Base-by-base conservation (phyloP, 2,329 filamentous ascomycete genomes). In the Parascedosporium putredinis region DNA sequence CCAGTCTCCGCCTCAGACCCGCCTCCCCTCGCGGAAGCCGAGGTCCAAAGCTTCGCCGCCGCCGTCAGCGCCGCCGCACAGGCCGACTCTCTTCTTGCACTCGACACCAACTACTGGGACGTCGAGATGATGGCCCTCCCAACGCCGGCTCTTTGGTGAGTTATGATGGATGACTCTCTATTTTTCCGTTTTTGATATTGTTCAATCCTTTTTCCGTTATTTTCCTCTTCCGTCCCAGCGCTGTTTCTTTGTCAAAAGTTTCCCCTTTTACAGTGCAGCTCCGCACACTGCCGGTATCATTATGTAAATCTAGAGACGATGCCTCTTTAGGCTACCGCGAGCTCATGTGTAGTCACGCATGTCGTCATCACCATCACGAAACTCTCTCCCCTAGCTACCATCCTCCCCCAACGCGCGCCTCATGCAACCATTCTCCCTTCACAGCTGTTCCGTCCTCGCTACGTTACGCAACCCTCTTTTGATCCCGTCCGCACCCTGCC, bases 61-160 rank as follows among this genome's bases (percentile, higher is more conserved):
- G 24, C 29, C 12, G 36, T 48, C 23, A n/a, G 33, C 20, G 23
- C n/a, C n/a, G n/a, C n/a, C n/a, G n/a, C n/a, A 48, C 33, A 29
- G 22, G 9, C 29, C 18, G 8, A n/a, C 20, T 45, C 16, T 22
- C 9, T 16, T n/a, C 18, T n/a, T 6, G 8, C 45, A n/a, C n/a
- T n/a, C 12, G 46, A 40, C 7, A 48, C 46, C 4, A 50, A 51
- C 40, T 80, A 80, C 61, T 81, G 78, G 68, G 74, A 80, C 67
- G 68, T 72, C 42, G 64, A 69, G 52, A 74, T 71, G 55, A 81
- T 81, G 77, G 71, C 76, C 52, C 74, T 51, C 63, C 80, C 49
- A 81, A 72, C 57, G 62, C 73, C 56, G 65, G 69, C 50, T 79
- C 77, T 55, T 66, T 70, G 61, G 76, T 80, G 56, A 67, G 76